Evolutionary conservation across 768 basidiomycete genomes (phyloP).

Genomic region (Boletus fagicola): DNA sequence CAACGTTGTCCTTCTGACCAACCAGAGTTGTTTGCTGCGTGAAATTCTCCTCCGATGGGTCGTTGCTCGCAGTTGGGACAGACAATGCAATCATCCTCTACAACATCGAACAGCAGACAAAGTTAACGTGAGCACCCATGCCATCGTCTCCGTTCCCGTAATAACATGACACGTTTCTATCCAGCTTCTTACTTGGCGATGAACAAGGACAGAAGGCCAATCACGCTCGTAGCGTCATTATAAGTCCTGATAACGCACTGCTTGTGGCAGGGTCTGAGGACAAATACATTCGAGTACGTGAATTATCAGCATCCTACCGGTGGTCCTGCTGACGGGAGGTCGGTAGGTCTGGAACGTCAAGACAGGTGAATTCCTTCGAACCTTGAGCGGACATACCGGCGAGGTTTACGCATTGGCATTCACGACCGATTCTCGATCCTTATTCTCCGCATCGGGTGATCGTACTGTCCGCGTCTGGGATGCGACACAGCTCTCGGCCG

Average conservation of each 20-base stretch:
- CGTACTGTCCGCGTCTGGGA: constrained; percentile 37
- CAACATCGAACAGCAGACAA: constrained; percentile 25
- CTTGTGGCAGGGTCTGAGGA: constrained; percentile 37
- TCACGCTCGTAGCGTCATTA: constrained; percentile 32
- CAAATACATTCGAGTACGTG: constrained; percentile 32
- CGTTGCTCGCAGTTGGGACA: constrained; percentile 33
- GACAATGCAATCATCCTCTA: constrained; percentile 33
- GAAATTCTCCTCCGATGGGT: constrained; percentile 33
- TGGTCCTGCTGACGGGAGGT: constrained; percentile 2
- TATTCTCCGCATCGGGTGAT: constrained; percentile 40
- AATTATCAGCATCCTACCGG: background rate
- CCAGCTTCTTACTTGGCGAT: constrained; percentile 28
- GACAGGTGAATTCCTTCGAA: constrained; percentile 29
- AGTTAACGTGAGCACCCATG: constrained; percentile 25
- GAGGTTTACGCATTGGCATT: constrained; percentile 39
- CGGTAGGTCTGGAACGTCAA: constrained; percentile 28
- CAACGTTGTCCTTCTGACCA: background rate
- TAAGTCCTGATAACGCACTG: constrained; percentile 32
- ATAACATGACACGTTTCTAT: background rate
- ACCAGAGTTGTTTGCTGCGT: constrained; percentile 33
- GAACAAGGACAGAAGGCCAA: constrained; percentile 26
- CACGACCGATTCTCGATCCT: constrained; percentile 32
- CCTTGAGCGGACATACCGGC: constrained; percentile 33
- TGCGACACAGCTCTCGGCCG: constrained; percentile 24
- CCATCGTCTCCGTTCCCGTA: background rate